A percentile compares a stretch with the other conserved stretches of the same genome.
These are phyloP conservation scores for Rhododendron ovatum DNA, from an alignment of 148 eudicot genomes.

Conservation along the genomic window DNA sequence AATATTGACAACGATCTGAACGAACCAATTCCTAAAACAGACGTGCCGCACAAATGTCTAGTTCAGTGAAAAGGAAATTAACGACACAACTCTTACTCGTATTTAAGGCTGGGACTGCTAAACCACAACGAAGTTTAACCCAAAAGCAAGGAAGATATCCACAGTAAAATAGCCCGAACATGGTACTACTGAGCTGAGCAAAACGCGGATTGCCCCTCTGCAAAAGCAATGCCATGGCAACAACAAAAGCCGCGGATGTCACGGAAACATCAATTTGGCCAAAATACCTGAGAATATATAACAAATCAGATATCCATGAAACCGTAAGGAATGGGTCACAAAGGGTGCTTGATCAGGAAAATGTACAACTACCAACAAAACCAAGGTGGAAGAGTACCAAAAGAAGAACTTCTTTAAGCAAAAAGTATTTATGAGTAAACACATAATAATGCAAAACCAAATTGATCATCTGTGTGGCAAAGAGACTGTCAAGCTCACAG, in stretches of 20 bases:
- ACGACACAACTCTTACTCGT: constrained; percentile 48
- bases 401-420: background rate
- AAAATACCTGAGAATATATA: constrained; percentile 44
- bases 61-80: background rate
- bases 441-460: background rate
- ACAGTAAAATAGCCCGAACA: constrained; percentile 94
- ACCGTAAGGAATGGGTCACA: background rate
- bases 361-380: background rate
- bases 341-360: background rate
- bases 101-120: constrained; percentile 74
- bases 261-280: constrained; percentile 91
- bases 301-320: background rate
- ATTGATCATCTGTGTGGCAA: background rate
- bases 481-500: background rate
- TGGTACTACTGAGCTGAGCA: constrained; percentile 88
- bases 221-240: constrained; percentile 76
- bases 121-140: constrained; percentile 89
- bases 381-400: background rate
- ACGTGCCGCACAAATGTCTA: background rate
- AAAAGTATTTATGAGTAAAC: background rate
- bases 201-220: constrained; percentile 95
- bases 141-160: constrained; percentile 96
- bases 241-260: constrained; percentile 83
- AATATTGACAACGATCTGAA: background rate
- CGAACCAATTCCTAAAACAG: background rate